Evolutionary conservation across 176 grass and related monocot species (phyloP).

Genomic region (Rhynchospora pubera): DNA sequence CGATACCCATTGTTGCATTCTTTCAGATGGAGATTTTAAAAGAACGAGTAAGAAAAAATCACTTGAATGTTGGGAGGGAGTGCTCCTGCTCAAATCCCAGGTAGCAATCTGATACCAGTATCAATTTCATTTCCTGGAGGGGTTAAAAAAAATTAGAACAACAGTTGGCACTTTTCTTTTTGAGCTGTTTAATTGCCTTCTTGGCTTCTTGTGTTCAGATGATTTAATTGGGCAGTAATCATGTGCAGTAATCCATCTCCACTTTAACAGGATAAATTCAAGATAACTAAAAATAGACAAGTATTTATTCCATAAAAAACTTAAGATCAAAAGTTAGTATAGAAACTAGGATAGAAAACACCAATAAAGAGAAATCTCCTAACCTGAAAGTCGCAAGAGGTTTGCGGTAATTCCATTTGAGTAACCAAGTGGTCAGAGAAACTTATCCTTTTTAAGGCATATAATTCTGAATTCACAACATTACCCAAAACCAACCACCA

Average conservation of each 20-base stretch:
- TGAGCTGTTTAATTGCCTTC: neutral
- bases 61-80: constrained; percentile 31
- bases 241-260: neutral
- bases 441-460: constrained; percentile 93
- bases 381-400: constrained; percentile 48
- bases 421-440: constrained; percentile 55
- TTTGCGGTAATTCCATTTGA: constrained; percentile 70
- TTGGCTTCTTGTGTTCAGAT: neutral
- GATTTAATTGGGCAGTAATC: neutral
- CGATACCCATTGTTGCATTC: neutral
- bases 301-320: neutral
- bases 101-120: constrained; percentile 90
- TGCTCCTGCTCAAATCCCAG: constrained; percentile 69
- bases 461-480: constrained; percentile 55
- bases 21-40: neutral
- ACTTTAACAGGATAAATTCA: neutral
- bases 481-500: constrained; percentile 96
- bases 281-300: neutral
- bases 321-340: neutral
- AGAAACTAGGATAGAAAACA: neutral
- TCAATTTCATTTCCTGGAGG: constrained; percentile 75
- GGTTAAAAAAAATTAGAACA: neutral
- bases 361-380: constrained; percentile 5
- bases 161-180: neutral
- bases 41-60: constrained; percentile 7